Evolutionary conservation across 2,329 filamentous ascomycete genomes (phyloP).

Genomic region (Ophiosphaerella korrae): DNA sequence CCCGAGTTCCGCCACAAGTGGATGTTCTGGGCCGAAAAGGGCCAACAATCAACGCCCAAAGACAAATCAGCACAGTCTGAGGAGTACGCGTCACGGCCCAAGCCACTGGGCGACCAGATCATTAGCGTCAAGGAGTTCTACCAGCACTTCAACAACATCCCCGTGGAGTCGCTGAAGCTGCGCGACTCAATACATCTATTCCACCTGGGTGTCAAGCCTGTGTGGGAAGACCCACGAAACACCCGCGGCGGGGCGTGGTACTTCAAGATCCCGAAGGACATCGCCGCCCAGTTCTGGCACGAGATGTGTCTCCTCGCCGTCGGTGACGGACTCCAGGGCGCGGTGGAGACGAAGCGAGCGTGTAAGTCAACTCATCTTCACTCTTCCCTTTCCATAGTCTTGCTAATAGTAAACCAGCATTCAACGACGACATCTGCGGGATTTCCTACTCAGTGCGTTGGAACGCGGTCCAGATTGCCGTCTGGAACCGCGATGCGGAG

Average conservation of each 20-base stretch:
- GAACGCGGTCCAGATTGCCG: conserved; percentile 83
- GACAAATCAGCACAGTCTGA: conserved; percentile 29
- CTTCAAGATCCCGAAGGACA: conserved; percentile 81
- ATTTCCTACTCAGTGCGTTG: conserved; percentile 86
- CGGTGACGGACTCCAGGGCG: conserved; percentile 77
- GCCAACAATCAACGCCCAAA: conserved; percentile 33
- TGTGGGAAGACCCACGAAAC: conserved; percentile 88
- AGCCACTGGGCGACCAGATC: conserved; percentile 51
- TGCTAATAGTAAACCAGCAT: conserved; percentile 31
- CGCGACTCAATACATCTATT: conserved; percentile 75
- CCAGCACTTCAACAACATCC: conserved; percentile 69
- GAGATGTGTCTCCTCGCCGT: conserved; percentile 81
- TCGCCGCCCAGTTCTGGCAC: conserved; percentile 76
- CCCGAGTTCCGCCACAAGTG: conserved; percentile 58
- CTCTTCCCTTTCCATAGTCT: not conserved
- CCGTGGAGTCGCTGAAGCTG: conserved; percentile 73
- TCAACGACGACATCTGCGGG: conserved; percentile 83
- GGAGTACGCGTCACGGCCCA: conserved; percentile 54
- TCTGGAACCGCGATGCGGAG: conserved; percentile 90
- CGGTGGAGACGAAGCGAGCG: conserved; percentile 63
- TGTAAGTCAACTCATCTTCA: conserved; percentile 57
- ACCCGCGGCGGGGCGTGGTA: conserved; percentile 87
- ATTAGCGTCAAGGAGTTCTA: conserved; percentile 57
- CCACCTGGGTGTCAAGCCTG: conserved; percentile 79
- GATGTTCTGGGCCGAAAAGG: conserved; percentile 59